phyloP scores from a whole-genome alignment of 148 eudicot genomes.

The Nepenthes mirabilis region DNA sequence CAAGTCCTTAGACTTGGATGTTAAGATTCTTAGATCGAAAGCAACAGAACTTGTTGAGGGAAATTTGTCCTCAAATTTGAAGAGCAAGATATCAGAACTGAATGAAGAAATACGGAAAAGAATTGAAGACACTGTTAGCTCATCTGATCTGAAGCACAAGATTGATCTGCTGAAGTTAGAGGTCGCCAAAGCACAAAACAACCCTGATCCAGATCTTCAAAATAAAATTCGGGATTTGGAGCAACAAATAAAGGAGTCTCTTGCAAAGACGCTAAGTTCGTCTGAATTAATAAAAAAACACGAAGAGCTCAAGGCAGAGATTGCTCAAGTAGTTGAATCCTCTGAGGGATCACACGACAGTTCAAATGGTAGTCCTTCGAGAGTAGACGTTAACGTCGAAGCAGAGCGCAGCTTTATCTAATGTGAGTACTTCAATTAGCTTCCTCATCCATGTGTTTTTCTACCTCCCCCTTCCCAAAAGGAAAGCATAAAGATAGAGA shows the following conservation, averaged over 20 bases:
- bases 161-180: constrained; percentile 47
- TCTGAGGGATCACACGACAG: constrained; percentile 25
- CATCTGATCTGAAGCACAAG: constrained; percentile 56
- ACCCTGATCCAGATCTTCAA: constrained; percentile 33
- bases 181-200: constrained; percentile 34
- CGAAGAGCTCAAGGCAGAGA: constrained; percentile 34
- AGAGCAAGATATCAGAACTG: constrained; percentile 30
- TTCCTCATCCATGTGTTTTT: no score
- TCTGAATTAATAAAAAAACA: constrained; percentile 42
- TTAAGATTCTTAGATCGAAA: constrained; percentile 18
- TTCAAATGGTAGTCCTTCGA: constrained; percentile 20
- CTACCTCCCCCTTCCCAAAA: no score
- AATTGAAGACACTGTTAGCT: constrained; percentile 46
- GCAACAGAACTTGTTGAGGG: not conserved
- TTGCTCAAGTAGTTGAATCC: constrained; percentile 24
- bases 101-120: constrained; percentile 34
- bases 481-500: no score
- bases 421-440: constrained; percentile 4
- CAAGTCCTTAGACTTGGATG: constrained; percentile 36
- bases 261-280: constrained; percentile 37
- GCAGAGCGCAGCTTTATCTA: constrained; percentile 21
- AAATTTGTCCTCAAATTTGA: constrained; percentile 19
- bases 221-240: constrained; percentile 34
- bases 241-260: constrained; percentile 41
- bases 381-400: constrained; percentile 22